These are phyloP conservation scores for Phytophthora uliginosa DNA, from an alignment of 352 stramenopile genomes.

Conservation along the genomic window DNA sequence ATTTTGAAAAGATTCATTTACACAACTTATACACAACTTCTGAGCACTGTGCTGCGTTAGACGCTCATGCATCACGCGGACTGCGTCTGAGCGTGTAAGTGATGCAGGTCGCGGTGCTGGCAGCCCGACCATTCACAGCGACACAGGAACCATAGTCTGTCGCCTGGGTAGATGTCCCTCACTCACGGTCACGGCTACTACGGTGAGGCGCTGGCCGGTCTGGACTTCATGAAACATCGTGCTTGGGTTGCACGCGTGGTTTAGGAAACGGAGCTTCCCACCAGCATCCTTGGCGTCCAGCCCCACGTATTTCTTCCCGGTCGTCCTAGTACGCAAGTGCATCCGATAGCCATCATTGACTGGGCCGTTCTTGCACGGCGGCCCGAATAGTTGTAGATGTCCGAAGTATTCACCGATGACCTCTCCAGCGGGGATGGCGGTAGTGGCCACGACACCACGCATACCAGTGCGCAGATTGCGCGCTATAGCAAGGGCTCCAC, in stretches of 20 bases:
- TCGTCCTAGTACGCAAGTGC: background rate
- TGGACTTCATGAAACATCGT: background rate
- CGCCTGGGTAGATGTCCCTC: background rate
- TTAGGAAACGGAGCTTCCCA: background rate
- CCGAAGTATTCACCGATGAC: conserved; percentile 1
- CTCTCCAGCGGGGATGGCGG: background rate
- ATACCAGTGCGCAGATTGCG: background rate
- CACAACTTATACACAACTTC: background rate
- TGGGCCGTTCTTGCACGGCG: background rate
- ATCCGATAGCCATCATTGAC: background rate
- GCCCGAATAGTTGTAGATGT: background rate
- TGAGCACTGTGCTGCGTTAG: background rate
- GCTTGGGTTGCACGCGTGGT: background rate
- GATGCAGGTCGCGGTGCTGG: background rate
- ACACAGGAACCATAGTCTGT: background rate
- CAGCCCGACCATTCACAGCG: background rate
- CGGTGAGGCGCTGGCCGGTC: background rate
- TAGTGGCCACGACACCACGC: background rate
- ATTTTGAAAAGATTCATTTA: background rate
- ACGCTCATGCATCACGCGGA: no score
- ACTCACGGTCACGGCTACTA: background rate
- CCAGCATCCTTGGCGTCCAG: background rate
- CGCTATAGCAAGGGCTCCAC: background rate
- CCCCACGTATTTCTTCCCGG: background rate
- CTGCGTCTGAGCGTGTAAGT: no score